Percentiles rank a stretch among this genome's conserved stretches.
These are phyloP conservation scores for Rhodotorula babjevae DNA, from an alignment of 768 basidiomycete genomes.

Conservation along the genomic window DNA sequence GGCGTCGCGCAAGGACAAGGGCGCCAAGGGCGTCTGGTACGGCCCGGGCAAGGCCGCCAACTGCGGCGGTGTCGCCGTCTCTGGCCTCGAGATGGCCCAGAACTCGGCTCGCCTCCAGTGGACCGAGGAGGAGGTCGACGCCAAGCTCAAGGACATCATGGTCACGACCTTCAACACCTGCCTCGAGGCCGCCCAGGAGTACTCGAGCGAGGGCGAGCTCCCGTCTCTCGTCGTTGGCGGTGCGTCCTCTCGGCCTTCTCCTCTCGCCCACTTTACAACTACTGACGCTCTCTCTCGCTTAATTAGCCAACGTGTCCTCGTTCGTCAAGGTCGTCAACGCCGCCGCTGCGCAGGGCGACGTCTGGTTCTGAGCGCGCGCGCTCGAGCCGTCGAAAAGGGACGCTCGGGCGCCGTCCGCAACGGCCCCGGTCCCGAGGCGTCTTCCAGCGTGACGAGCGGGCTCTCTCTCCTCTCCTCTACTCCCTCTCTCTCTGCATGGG, in stretches of 20 bases:
- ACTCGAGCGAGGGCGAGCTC: slow-evolving; percentile 52
- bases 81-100: slow-evolving; percentile 74
- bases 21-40: slow-evolving; percentile 60
- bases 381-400: not conserved
- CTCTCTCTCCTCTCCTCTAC: not conserved
- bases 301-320: slow-evolving; percentile 69
- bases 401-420: not conserved
- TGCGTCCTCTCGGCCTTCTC: too few relatives aligned
- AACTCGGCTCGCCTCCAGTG: slow-evolving; percentile 59
- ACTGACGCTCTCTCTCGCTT: too few relatives aligned
- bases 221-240: slow-evolving; percentile 59
- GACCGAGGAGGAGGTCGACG: slow-evolving; percentile 62
- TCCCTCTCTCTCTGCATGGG: not conserved
- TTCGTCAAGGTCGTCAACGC: slow-evolving; percentile 67
- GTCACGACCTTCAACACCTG: slow-evolving; percentile 59
- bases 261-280: too few relatives aligned
- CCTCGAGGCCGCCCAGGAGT: slow-evolving; percentile 58
- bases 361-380: slow-evolving; percentile 55
- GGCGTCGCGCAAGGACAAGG: slow-evolving; percentile 54
- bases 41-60: slow-evolving; percentile 63
- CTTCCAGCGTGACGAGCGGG: not conserved
- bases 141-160: slow-evolving; percentile 68
- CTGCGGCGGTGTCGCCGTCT: slow-evolving; percentile 72
- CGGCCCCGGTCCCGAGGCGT: not conserved
- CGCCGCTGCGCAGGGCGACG: slow-evolving; percentile 69